Evolutionary conservation across 2,329 filamentous ascomycete species (phyloP).

Genomic region (Colletotrichum acutatum): DNA sequence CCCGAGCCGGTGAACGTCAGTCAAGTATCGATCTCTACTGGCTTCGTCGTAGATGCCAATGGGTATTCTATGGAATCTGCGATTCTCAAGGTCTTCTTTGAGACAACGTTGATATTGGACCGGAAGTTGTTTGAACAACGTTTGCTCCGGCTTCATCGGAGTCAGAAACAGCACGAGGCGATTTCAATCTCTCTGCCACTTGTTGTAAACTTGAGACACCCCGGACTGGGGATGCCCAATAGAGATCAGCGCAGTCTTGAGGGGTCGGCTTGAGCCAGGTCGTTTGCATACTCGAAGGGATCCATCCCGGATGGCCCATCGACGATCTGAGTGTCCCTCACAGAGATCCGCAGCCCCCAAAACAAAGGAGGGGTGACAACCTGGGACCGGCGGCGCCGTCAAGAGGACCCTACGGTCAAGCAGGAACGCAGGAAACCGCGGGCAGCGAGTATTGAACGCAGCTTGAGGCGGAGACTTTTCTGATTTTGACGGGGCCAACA

Average conservation of each 20-base stretch:
- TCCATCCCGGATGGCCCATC: constrained; percentile 15
- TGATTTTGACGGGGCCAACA: background rate
- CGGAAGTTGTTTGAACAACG: background rate
- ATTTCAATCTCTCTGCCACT: constrained; percentile 8
- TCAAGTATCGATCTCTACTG: background rate
- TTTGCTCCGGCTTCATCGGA: background rate
- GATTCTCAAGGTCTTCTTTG: background rate
- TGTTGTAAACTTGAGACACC: constrained; percentile 20
- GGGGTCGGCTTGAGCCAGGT: constrained; percentile 14
- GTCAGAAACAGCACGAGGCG: background rate
- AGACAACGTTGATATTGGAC: background rate
- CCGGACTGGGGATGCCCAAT: constrained; percentile 12
- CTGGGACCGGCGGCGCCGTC: background rate
- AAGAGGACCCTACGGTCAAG: background rate
- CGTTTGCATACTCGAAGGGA: constrained; percentile 31
- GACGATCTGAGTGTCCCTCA: constrained; percentile 24
- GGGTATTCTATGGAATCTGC: background rate
- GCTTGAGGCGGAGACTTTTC: background rate
- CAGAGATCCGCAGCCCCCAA: constrained; percentile 10
- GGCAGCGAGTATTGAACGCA: background rate
- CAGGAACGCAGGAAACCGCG: background rate
- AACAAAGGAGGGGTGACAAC: background rate
- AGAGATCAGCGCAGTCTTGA: constrained; percentile 25
- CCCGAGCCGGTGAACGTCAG: background rate
- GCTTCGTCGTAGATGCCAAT: background rate